A percentile compares a stretch with the other conserved stretches of the same genome.
Evolutionary conservation across 441 rosid species (phyloP).

Genomic region (Arabidopsis lyrata): DNA sequence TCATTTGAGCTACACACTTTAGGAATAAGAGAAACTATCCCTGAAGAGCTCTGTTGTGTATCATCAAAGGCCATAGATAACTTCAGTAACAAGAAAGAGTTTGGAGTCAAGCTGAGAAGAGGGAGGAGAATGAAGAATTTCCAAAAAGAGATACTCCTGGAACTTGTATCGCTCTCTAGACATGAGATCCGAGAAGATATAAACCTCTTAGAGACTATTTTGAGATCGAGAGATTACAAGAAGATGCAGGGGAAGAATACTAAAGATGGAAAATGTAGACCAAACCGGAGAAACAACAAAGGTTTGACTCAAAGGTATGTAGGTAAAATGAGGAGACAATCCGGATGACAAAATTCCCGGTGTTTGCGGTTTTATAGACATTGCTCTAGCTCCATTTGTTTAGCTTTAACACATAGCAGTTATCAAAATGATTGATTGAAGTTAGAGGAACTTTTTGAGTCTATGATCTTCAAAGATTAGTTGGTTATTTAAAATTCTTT

Average conservation of each 20-base stretch:
- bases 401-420: neutral
- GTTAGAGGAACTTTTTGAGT: neutral
- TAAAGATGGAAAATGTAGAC: conserved; percentile 3
- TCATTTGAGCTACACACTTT: conserved; percentile 60
- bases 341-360: neutral
- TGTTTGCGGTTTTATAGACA: neutral
- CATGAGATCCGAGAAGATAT: conserved; percentile 73
- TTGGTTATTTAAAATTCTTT: too few relatives aligned
- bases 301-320: neutral
- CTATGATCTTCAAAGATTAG: neutral
- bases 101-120: conserved; percentile 60
- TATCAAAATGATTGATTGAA: neutral
- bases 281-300: conserved; percentile 3
- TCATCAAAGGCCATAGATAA: conserved; percentile 57
- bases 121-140: conserved; percentile 84
- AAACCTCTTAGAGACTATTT: conserved; percentile 65
- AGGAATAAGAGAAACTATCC: conserved; percentile 52
- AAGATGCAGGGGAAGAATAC: conserved; percentile 49
- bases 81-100: conserved; percentile 45
- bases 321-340: conserved; percentile 29
- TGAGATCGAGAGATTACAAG: conserved; percentile 74
- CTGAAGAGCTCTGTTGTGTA: conserved; percentile 53
- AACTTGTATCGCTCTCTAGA: conserved; percentile 63
- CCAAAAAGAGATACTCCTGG: conserved; percentile 72
- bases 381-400: conserved; percentile 6